Evolutionary conservation across 2,329 filamentous ascomycete species (phyloP).

Genomic region (Fusarium subglutinans): DNA sequence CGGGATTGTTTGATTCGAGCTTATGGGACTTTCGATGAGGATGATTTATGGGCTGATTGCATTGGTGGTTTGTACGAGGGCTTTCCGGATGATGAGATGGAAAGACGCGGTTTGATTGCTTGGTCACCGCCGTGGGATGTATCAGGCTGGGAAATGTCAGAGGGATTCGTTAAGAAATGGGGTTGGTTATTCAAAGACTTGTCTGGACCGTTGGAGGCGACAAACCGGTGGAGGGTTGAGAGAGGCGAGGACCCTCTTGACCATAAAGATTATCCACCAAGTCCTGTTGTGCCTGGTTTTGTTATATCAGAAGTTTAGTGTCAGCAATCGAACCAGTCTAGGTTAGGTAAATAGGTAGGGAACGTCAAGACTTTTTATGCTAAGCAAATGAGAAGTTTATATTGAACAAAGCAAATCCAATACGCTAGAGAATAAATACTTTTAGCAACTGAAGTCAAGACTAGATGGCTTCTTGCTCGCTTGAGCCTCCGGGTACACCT

Average conservation of each 20-base stretch:
- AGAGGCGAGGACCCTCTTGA: conserved; percentile 18
- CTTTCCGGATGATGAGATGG: conserved; percentile 53
- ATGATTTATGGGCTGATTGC: conserved; percentile 54
- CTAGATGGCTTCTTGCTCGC: background rate
- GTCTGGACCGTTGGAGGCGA: conserved; percentile 13
- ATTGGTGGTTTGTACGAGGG: conserved; percentile 56
- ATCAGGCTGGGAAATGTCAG: conserved; percentile 35
- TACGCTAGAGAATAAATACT: background rate
- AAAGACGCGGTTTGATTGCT: conserved; percentile 52
- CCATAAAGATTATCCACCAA: background rate
- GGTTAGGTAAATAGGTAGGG: background rate
- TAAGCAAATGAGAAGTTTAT: background rate
- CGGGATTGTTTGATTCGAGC: conserved; percentile 9
- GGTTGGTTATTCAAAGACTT: conserved; percentile 26
- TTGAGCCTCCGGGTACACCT: background rate
- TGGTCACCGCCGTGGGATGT: conserved; percentile 48
- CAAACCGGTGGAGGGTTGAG: conserved; percentile 29
- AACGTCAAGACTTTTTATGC: background rate
- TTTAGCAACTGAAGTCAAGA: too few species aligned
- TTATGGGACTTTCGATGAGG: conserved; percentile 48
- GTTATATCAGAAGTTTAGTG: background rate
- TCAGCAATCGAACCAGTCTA: background rate
- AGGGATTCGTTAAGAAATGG: conserved; percentile 36
- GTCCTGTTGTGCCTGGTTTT: background rate
- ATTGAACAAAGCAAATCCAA: background rate